phyloP scores from a whole-genome alignment of 1,284 basidiomycete species.

The Amylostereum chailletii region DNA sequence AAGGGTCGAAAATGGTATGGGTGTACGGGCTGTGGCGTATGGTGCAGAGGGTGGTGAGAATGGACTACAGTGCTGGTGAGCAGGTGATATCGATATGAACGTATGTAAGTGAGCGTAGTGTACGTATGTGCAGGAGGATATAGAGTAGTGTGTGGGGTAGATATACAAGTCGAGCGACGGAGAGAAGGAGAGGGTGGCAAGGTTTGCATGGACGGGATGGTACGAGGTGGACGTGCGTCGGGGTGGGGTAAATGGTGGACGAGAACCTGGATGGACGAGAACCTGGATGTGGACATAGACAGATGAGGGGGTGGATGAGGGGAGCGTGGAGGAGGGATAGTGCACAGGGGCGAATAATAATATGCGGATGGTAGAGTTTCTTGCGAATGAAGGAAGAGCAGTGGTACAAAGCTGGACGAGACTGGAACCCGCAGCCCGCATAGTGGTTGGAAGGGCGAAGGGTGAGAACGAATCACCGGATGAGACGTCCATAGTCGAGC shows the following conservation, averaged over 20 bases:
- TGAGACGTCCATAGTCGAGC: constrained; percentile 55
- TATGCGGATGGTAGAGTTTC: too few species aligned
- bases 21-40: background rate
- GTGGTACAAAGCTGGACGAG: too few species aligned
- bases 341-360: too few species aligned
- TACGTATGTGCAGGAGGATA: constrained; percentile 2
- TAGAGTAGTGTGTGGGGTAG: background rate
- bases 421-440: too few species aligned
- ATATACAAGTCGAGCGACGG: background rate
- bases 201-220: background rate
- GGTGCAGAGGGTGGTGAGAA: background rate
- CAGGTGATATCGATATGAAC: background rate
- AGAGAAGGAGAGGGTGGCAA: background rate
- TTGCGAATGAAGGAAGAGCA: too few species aligned
- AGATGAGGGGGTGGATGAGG: too few species aligned
- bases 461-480: constrained; percentile 31
- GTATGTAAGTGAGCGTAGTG: background rate
- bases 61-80: background rate
- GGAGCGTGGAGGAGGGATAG: too few species aligned
- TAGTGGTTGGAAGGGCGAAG: too few species aligned
- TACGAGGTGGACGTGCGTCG: background rate
- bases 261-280: background rate
- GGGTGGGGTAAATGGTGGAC: background rate
- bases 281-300: background rate
- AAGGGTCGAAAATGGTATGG: too few species aligned